Evolutionary conservation across 177 flowering plant genomes (phyloP).

Genomic region (Vitis hybrid): DNA sequence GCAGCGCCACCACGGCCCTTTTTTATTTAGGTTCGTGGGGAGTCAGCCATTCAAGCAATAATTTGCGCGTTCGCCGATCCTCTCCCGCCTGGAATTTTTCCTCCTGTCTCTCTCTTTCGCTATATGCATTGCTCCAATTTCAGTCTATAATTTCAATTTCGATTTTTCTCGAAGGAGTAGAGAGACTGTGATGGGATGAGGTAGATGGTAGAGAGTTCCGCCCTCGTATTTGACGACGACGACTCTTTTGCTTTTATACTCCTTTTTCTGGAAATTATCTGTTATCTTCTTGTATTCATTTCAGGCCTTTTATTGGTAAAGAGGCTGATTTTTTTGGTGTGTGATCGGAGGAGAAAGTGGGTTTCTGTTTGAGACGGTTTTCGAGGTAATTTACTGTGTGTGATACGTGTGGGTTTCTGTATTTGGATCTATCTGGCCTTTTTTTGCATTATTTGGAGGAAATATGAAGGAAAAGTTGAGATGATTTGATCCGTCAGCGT

Average conservation of each 20-base stretch:
- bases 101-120: neutral
- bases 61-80: slow-evolving; percentile 10
- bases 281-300: neutral
- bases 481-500: no score
- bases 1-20: neutral
- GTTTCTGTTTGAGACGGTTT: no score
- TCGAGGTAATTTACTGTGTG: no score
- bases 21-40: neutral
- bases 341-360: no score
- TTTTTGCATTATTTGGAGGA: no score
- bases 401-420: no score
- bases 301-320: no score
- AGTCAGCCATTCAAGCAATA: slow-evolving; percentile 12
- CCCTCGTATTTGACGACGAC: neutral
- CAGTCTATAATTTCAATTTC: neutral
- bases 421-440: no score
- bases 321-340: no score
- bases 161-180: neutral
- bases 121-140: neutral
- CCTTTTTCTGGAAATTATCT: neutral
- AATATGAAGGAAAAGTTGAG: no score
- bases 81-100: neutral
- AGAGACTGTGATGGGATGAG: neutral
- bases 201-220: neutral
- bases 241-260: neutral